Evolutionary conservation across 1,284 basidiomycete genomes (phyloP), one percentile per base, ranked within the genome.

Genomic region (Gymnopus androsaceus): DNA sequence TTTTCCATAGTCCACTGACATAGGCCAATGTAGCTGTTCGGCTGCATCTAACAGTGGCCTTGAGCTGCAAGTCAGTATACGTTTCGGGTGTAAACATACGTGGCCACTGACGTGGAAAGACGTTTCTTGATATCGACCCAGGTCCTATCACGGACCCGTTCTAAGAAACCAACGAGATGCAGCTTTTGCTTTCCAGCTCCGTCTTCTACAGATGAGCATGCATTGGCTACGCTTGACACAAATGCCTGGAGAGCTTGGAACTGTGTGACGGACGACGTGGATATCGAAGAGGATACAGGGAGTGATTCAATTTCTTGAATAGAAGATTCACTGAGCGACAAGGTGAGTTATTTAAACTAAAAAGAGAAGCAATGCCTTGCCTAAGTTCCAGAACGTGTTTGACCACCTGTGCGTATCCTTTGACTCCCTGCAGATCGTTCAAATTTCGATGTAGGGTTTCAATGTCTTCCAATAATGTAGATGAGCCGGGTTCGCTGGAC

Each of bases 11-110:
- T 91, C 80, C 1, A 93, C 80, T 9, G 79, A 73, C 64, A 82
- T 82, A 3, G 95, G 95, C 94, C 94, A 97, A 25, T 84, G 80
- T 31, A 97, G 70, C 34, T 77, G 79, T 68, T 94, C 92, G 1
- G 90, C 78, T 3, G 83, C 80, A 38, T 73, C 68, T 15, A 88
- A 71, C 8, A 96, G 74, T 4, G 76, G 69, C 36, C 91, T 94
- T 59, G 7, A 51, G 25, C 25, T 42, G 41, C 54, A 51, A 1
- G 55, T 68, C 23, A 62, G 50, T 44, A 44, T 25, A n/a, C 58
- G 33, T 11, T 28, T 49, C 21, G 14, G 41, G 21, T 33, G 15
- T 42, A 38, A 49, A 28, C 3, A 51, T 30, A 53, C 33, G 21
- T 4, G 14, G 48, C 17, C n/a, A 77, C 82, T 66, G 65, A 93